A percentile compares a stretch with the other conserved stretches of the same genome.
phyloP scores from a whole-genome alignment of 1,284 basidiomycete genomes.

The Lignosus rhinocerotis region DNA sequence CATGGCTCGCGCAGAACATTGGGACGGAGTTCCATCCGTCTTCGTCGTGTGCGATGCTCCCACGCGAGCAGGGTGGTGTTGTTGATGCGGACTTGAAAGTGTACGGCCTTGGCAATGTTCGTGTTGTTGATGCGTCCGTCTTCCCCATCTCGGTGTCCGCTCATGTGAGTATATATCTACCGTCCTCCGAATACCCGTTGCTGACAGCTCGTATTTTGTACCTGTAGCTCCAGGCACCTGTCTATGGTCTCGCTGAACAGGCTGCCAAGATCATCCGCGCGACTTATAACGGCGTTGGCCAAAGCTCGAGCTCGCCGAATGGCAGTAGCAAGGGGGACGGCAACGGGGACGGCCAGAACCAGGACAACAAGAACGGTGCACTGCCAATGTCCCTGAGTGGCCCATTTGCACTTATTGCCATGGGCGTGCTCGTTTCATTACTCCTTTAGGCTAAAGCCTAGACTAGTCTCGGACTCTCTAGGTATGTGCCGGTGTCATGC shows the following conservation, averaged over 20 bases:
- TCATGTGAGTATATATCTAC: slow-evolving; percentile 30
- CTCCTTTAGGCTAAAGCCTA: too few relatives aligned
- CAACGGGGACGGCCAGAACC: background rate
- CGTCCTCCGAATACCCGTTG: too few relatives aligned
- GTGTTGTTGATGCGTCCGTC: slow-evolving; percentile 40
- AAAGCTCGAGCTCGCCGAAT: background rate
- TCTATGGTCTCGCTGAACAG: slow-evolving; percentile 74
- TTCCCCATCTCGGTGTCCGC: slow-evolving; percentile 54
- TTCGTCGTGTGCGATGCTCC: slow-evolving; percentile 66
- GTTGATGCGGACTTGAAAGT: slow-evolving; percentile 63
- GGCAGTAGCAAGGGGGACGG: background rate
- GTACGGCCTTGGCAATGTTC: slow-evolving; percentile 49
- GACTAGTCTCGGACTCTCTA: too few relatives aligned
- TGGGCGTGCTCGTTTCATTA: too few relatives aligned
- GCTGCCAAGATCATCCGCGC: slow-evolving; percentile 61
- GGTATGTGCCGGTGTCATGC: too few relatives aligned
- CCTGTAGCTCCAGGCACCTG: slow-evolving; percentile 51
- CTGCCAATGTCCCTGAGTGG: background rate
- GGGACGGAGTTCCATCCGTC: slow-evolving; percentile 58
- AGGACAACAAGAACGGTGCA: background rate
- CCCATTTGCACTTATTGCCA: background rate
- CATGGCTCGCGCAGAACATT: slow-evolving; percentile 42
- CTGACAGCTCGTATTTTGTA: too few relatives aligned
- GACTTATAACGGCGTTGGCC: slow-evolving; percentile 38
- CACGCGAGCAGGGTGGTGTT: slow-evolving; percentile 60